These are phyloP conservation scores for Colletotrichum acutatum DNA, from an alignment of 2,329 filamentous ascomycete species.

Conservation along the genomic window DNA sequence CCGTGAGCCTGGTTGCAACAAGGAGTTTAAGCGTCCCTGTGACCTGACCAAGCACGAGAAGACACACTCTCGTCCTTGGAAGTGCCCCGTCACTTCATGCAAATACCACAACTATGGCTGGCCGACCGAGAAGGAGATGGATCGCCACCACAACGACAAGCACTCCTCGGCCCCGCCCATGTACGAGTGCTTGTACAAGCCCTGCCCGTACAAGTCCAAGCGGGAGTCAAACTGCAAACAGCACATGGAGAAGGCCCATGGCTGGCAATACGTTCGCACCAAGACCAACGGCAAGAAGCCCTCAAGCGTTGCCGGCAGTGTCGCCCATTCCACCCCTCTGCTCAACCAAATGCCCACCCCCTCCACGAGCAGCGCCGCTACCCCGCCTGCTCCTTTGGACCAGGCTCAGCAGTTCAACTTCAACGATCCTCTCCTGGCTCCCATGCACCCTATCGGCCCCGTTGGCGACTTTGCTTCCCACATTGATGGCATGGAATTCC, in stretches of 20 bases:
- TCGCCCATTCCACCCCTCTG: slow-evolving; percentile 65
- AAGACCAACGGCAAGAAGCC: slow-evolving; percentile 86
- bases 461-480: slow-evolving; percentile 37
- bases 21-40: slow-evolving; percentile 96
- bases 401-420: slow-evolving; percentile 44
- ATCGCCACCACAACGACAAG: slow-evolving; percentile 96
- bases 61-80: slow-evolving; percentile 96
- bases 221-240: slow-evolving; percentile 97
- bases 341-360: slow-evolving; percentile 73
- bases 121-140: slow-evolving; percentile 98
- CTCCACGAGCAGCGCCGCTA: slow-evolving; percentile 66
- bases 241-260: slow-evolving; percentile 97
- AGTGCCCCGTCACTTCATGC: slow-evolving; percentile 85
- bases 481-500: slow-evolving; percentile 56
- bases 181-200: slow-evolving; percentile 84
- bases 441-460: slow-evolving; percentile 35
- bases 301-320: slow-evolving; percentile 56
- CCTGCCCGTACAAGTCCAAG: slow-evolving; percentile 94
- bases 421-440: slow-evolving; percentile 29
- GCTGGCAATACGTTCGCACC: slow-evolving; percentile 89
- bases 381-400: slow-evolving; percentile 63
- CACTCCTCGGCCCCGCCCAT: slow-evolving; percentile 84
- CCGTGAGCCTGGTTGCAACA: slow-evolving; percentile 80
- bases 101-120: slow-evolving; percentile 92
- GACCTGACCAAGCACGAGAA: slow-evolving; percentile 99